A percentile compares a stretch with the other conserved stretches of the same genome.
These are phyloP conservation scores for Talaromyces pinophilus DNA, from an alignment of 2,329 filamentous ascomycete species.

Conservation along the genomic window DNA sequence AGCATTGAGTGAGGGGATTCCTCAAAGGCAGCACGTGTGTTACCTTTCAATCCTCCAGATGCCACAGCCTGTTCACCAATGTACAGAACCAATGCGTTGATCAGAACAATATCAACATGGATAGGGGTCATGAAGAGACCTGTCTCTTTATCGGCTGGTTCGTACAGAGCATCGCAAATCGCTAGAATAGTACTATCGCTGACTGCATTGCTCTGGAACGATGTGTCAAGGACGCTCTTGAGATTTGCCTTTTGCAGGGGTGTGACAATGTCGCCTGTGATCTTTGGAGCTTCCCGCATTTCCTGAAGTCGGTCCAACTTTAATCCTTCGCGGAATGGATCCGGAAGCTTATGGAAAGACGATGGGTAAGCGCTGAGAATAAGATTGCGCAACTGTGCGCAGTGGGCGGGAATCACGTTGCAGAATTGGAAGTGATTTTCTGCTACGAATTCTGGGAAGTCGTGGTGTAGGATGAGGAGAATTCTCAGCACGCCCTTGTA, in stretches of 20 bases:
- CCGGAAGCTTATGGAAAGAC: constrained; percentile 68
- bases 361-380: constrained; percentile 78
- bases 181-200: constrained; percentile 71
- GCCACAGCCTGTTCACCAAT: constrained; percentile 72
- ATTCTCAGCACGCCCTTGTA: constrained; percentile 83
- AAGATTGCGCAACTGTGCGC: constrained; percentile 83
- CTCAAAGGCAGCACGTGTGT: constrained; percentile 61
- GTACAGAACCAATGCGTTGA: constrained; percentile 82
- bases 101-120: constrained; percentile 67
- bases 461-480: constrained; percentile 82
- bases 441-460: constrained; percentile 89
- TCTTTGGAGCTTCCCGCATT: constrained; percentile 65
- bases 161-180: constrained; percentile 71
- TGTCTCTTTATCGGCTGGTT: constrained; percentile 59
- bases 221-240: constrained; percentile 55
- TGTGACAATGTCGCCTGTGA: constrained; percentile 63
- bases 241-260: constrained; percentile 53
- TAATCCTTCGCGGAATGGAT: constrained; percentile 70
- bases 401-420: constrained; percentile 77
- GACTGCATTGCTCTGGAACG: constrained; percentile 60
- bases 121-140: constrained; percentile 68
- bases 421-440: constrained; percentile 83
- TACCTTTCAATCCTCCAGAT: constrained; percentile 59
- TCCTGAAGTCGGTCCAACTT: constrained; percentile 78
- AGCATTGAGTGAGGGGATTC: constrained; percentile 69